These are phyloP conservation scores for Pyricularia sp. DNA, from an alignment of 2,329 filamentous ascomycete genomes.

Conservation along the genomic window DNA sequence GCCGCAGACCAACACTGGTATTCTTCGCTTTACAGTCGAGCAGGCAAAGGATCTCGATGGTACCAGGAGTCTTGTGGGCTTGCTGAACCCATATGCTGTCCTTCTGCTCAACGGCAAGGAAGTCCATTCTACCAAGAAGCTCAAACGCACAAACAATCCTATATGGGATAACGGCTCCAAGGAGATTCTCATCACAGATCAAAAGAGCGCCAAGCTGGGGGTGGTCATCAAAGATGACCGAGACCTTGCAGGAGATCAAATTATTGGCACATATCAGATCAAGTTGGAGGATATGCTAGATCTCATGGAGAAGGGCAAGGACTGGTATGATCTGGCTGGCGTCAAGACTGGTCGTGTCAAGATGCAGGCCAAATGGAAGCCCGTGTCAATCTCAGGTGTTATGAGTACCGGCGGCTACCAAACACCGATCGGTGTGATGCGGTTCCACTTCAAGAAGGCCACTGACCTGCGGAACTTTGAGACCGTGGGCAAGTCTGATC, in stretches of 20 bases:
- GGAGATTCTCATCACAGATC: conserved; percentile 90
- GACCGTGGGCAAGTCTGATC: conserved; percentile 92
- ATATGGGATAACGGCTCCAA: conserved; percentile 92
- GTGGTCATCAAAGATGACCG: conserved; percentile 93
- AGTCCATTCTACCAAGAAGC: conserved; percentile 78
- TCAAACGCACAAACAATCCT: conserved; percentile 95
- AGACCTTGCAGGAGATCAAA: conserved; percentile 71
- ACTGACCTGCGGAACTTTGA: conserved; percentile 83
- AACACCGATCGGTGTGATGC: conserved; percentile 89
- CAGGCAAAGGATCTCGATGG: conserved; percentile 94
- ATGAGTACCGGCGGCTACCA: conserved; percentile 78
- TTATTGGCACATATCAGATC: conserved; percentile 88
- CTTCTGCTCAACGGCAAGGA: conserved; percentile 89
- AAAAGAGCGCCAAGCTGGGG: conserved; percentile 81
- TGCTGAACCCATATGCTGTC: conserved; percentile 82
- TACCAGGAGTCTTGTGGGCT: conserved; percentile 82
- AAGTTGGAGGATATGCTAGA: conserved; percentile 90
- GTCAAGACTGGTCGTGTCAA: conserved; percentile 79
- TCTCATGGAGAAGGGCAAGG: conserved; percentile 82
- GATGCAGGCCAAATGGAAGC: conserved; percentile 90
- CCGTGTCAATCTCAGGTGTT: conserved; percentile 75
- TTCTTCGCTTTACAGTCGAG: conserved; percentile 85
- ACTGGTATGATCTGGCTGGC: conserved; percentile 88
- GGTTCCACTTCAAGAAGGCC: conserved; percentile 82
- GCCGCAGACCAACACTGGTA: conserved; percentile 87